A percentile compares a stretch with the other conserved stretches of the same genome.
These are phyloP conservation scores for Trypanosoma melophagium DNA, from an alignment of 208 protist species.

Conservation along the genomic window DNA sequence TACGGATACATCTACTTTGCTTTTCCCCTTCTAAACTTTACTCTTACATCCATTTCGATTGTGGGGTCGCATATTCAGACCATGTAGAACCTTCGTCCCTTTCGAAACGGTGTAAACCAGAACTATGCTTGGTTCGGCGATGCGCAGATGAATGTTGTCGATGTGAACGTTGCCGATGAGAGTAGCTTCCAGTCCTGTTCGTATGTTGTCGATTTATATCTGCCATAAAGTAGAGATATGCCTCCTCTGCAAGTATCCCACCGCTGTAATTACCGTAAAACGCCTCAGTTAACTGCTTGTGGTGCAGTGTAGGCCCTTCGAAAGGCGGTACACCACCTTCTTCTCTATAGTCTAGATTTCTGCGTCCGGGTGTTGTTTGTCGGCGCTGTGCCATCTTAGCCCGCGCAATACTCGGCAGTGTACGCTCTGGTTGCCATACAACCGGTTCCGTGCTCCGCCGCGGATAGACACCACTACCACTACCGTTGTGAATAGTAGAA, in stretches of 20 bases:
- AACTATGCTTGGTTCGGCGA: neutral
- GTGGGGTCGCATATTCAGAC: neutral
- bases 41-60: neutral
- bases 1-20: neutral
- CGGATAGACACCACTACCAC: neutral
- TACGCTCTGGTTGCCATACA: neutral
- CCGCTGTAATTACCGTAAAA: constrained; percentile 57
- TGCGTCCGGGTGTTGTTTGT: too few relatives aligned
- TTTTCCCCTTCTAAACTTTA: too few relatives aligned
- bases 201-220: constrained; percentile 9
- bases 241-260: constrained; percentile 60
- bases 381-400: too few relatives aligned
- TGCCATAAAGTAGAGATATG: constrained; percentile 62
- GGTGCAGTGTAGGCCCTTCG: constrained; percentile 35
- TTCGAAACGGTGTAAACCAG: neutral
- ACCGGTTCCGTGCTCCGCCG: constrained; percentile 6
- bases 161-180: neutral
- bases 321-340: neutral
- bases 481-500: neutral
- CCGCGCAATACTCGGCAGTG: neutral
- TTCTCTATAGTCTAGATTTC: neutral
- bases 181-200: neutral
- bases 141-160: neutral
- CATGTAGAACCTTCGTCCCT: constrained; percentile 8
- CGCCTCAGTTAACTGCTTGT: constrained; percentile 67